A percentile compares a stretch with the other conserved stretches of the same genome.
phyloP scores from a whole-genome alignment of 2,329 filamentous ascomycete genomes.

The Biscogniauxia sp. region DNA sequence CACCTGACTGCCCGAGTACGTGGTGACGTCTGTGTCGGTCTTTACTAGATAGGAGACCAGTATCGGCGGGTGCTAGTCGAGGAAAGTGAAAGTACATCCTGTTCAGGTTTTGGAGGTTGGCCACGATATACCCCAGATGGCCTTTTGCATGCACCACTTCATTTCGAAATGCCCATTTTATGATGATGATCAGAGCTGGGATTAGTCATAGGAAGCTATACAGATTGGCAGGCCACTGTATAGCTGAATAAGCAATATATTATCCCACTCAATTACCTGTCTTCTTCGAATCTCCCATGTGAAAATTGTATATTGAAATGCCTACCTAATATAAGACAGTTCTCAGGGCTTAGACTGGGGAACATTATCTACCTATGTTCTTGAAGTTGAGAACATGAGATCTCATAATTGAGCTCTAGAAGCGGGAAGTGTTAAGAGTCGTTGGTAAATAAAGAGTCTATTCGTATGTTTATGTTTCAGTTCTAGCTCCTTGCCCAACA shows the following conservation, averaged over 20 bases:
- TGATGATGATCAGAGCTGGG: background rate
- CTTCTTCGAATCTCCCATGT: no score
- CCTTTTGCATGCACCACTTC: background rate
- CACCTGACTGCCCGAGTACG: constrained; percentile 59
- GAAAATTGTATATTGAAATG: no score
- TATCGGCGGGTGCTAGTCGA: background rate
- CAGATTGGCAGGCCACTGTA: background rate
- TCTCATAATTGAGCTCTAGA: no score
- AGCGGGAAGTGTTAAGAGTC: no score
- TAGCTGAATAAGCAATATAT: background rate
- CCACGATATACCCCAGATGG: background rate
- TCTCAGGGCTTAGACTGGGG: no score
- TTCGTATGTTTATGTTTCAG: no score
- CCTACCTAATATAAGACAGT: no score
- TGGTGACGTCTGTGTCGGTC: constrained; percentile 59
- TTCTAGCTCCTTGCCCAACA: no score
- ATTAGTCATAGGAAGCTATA: background rate
- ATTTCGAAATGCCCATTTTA: background rate
- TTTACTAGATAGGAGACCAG: constrained; percentile 42
- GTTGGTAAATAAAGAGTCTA: no score
- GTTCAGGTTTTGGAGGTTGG: background rate
- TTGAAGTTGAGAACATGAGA: no score
- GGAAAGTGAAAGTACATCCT: background rate
- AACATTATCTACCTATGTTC: no score
- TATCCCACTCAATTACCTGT: background rate